Conservation (phyloP, 345 rosid genomes). For the Arabidopsis suecica region DNA sequence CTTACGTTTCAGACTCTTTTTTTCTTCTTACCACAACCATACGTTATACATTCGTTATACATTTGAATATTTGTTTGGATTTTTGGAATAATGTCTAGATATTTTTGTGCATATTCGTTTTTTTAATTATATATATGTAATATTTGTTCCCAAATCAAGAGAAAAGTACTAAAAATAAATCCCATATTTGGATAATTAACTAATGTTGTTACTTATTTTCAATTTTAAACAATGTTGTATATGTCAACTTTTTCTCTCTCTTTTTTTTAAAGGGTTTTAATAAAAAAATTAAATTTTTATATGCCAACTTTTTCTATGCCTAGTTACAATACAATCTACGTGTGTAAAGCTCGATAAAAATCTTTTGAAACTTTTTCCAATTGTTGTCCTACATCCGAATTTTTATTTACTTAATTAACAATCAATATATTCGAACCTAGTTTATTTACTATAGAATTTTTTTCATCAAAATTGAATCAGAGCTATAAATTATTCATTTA, state of each 20-base stretch:
- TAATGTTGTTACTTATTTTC: background rate
- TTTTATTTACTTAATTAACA: background rate
- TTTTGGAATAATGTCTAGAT: constrained; percentile 30
- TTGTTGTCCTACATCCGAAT: background rate
- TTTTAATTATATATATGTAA: background rate
- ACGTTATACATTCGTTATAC: constrained; percentile 39
- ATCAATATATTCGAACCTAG: background rate
- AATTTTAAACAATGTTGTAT: background rate
- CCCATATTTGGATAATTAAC: background rate
- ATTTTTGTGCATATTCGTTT: constrained; percentile 34
- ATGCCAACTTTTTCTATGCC: constrained; percentile 1
- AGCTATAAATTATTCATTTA: background rate
- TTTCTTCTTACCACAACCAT: constrained; percentile 41
- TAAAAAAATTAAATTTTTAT: too few species aligned
- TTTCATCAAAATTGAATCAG: background rate
- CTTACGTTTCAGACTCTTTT: constrained; percentile 35
- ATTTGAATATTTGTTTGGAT: constrained; percentile 29
- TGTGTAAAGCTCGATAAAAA: background rate
- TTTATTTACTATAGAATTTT: background rate
- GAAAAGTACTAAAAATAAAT: background rate
- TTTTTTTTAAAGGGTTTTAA: too few species aligned
- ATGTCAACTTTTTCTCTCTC: background rate
- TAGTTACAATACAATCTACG: background rate
- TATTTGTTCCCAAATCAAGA: background rate
- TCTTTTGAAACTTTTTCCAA: background rate